These are phyloP conservation scores for Torulaspora indica DNA, from an alignment of 805 yeast species.

Conservation along the genomic window DNA sequence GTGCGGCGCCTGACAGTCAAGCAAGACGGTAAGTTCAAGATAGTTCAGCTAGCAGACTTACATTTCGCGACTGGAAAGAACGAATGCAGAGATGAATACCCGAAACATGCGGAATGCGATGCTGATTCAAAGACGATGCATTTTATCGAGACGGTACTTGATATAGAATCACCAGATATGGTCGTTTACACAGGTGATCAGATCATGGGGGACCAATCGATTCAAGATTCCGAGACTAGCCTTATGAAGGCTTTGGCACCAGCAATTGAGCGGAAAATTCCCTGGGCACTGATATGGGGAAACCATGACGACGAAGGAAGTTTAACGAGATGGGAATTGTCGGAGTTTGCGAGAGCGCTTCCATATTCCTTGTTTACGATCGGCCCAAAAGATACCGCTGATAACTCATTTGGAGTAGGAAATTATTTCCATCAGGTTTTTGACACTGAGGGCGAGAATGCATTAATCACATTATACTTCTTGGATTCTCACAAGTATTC, in stretches of 20 bases:
- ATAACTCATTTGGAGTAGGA: conserved; percentile 68
- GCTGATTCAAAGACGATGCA: conserved; percentile 72
- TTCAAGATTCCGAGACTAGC: conserved; percentile 80
- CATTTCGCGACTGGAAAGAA: conserved; percentile 88
- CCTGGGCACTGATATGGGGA: conserved; percentile 83
- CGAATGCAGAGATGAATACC: conserved; percentile 67
- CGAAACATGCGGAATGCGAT: conserved; percentile 52
- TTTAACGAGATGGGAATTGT: conserved; percentile 53
- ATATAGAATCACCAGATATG: conserved; percentile 74
- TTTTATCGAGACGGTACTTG: conserved; percentile 61
- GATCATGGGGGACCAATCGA: conserved; percentile 64
- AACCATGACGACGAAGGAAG: conserved; percentile 93
- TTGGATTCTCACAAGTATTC: conserved; percentile 82
- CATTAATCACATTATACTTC: conserved; percentile 62
- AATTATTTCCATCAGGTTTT: conserved; percentile 61
- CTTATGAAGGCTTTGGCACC: conserved; percentile 73
- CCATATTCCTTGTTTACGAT: conserved; percentile 63
- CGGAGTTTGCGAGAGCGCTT: conserved; percentile 49
- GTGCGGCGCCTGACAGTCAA: conserved; percentile 32
- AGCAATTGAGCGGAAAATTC: conserved; percentile 60
- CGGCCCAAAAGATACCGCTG: conserved; percentile 52
- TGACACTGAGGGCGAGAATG: conserved; percentile 37
- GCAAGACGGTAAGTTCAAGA: conserved; percentile 55
- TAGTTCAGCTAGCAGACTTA: conserved; percentile 85
- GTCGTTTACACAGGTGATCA: conserved; percentile 91